phyloP scores from a whole-genome alignment of 371 early-diverging fungal species.

The Phascolomyces articulosus region DNA sequence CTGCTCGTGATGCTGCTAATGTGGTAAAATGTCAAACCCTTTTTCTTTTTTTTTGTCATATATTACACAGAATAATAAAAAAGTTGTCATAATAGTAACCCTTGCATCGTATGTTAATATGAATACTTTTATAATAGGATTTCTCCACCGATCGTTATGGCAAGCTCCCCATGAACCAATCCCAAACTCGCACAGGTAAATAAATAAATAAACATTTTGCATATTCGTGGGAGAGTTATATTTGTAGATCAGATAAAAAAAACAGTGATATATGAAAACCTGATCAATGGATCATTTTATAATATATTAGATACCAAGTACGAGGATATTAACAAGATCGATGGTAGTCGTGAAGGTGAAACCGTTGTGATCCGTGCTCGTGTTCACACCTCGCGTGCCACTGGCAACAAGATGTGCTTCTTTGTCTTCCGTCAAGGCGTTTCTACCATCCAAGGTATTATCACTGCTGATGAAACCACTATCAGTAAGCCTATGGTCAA shows the following conservation, averaged over 20 bases:
- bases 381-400: constrained; percentile 87
- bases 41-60: background rate
- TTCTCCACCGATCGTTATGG: constrained; percentile 88
- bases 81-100: no score
- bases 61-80: no score
- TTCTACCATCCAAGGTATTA: constrained; percentile 88
- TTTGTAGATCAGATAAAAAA: no score
- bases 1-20: constrained; percentile 75
- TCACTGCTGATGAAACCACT: constrained; percentile 62
- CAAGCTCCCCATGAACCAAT: constrained; percentile 86
- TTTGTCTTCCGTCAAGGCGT: constrained; percentile 89
- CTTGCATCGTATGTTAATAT: background rate
- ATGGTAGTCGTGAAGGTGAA: constrained; percentile 69
- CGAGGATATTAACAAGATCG: constrained; percentile 61
- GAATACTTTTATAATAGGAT: constrained; percentile 66
- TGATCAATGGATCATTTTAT: no score
- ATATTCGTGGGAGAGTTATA: no score
- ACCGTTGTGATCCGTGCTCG: constrained; percentile 86
- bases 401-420: constrained; percentile 93
- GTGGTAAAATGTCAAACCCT: constrained; percentile 40
- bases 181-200: constrained; percentile 70
- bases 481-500: constrained; percentile 97
- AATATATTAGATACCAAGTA: constrained; percentile 41
- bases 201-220: background rate
- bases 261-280: background rate